These are phyloP conservation scores for Strobilomyces confusus DNA, from an alignment of 768 basidiomycete genomes.

Conservation along the genomic window DNA sequence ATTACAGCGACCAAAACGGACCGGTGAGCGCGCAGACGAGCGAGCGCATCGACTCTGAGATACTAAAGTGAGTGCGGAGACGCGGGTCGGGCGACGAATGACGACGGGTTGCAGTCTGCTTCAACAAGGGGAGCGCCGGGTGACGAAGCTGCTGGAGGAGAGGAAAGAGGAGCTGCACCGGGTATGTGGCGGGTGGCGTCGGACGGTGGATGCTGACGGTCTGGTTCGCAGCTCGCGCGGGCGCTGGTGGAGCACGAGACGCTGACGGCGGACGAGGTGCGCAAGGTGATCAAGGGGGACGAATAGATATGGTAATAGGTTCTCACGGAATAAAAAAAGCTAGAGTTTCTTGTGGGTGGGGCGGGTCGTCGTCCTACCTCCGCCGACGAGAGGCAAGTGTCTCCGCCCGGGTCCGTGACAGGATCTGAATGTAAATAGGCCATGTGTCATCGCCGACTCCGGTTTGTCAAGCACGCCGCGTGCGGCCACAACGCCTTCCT, in stretches of 20 bases:
- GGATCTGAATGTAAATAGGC: too few relatives aligned
- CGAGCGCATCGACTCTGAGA: too few relatives aligned
- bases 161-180: constrained; percentile 73
- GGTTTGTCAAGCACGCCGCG: constrained; percentile 42
- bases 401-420: too few relatives aligned
- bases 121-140: constrained; percentile 65
- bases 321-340: not conserved
- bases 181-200: constrained; percentile 37
- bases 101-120: constrained; percentile 45
- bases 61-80: constrained; percentile 56
- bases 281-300: constrained; percentile 80
- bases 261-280: constrained; percentile 80
- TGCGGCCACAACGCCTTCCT: constrained; percentile 56
- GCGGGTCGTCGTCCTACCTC: constrained; percentile 42
- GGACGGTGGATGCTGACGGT: not conserved
- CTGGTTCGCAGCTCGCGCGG: constrained; percentile 62
- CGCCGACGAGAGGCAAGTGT: constrained; percentile 42
- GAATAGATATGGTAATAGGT: not conserved
- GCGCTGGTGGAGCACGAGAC: constrained; percentile 97
- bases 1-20: too few relatives aligned
- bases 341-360: constrained; percentile 1
- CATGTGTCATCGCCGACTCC: constrained; percentile 67
- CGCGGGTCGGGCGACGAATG: too few relatives aligned
- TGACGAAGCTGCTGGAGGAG: constrained; percentile 55
- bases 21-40: too few relatives aligned